A percentile compares a stretch with the other conserved stretches of the same genome.
Evolutionary conservation across 2,329 filamentous ascomycete species (phyloP).

Genomic region (Fusarium denticulatum): DNA sequence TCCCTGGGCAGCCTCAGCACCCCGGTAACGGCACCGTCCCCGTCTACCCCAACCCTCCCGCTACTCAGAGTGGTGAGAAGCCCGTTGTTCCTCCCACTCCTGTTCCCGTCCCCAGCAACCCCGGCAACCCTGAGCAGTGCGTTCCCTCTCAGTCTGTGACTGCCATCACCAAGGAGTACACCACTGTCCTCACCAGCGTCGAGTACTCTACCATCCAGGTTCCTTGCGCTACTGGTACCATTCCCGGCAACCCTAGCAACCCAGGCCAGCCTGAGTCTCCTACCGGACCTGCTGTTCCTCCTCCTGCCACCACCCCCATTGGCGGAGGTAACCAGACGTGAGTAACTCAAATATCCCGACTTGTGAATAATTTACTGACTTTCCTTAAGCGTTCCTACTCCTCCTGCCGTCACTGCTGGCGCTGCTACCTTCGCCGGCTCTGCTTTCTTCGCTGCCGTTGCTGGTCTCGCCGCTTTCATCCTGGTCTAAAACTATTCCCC

Average conservation of each 20-base stretch:
- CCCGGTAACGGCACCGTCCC: constrained; percentile 38
- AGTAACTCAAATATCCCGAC: constrained; percentile 25
- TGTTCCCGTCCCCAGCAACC: constrained; percentile 22
- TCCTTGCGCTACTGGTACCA: constrained; percentile 37
- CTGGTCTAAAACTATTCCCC: constrained; percentile 62
- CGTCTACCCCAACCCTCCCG: constrained; percentile 33
- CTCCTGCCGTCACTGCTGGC: constrained; percentile 58
- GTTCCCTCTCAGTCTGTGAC: constrained; percentile 53
- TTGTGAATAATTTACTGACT: constrained; percentile 31
- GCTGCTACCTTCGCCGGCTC: constrained; percentile 65
- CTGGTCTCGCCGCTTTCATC: constrained; percentile 64
- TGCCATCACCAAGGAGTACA: constrained; percentile 65
- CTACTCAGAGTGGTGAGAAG: constrained; percentile 21
- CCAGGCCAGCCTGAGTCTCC: constrained; percentile 15
- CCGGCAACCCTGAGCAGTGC: constrained; percentile 22
- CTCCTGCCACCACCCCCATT: constrained; percentile 42
- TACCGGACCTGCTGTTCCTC: constrained; percentile 39
- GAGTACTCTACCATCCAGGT: constrained; percentile 57
- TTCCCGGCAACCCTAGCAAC: constrained; percentile 11
- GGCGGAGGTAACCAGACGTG: constrained; percentile 47
- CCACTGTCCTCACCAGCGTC: constrained; percentile 64
- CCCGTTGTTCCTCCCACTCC: constrained; percentile 28
- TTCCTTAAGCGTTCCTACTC: constrained; percentile 28
- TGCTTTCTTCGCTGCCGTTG: constrained; percentile 63
- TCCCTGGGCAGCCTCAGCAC: constrained; percentile 11